Base-by-base conservation (phyloP, 148 eudicot genomes). In the Heliosperma pusillum region DNA sequence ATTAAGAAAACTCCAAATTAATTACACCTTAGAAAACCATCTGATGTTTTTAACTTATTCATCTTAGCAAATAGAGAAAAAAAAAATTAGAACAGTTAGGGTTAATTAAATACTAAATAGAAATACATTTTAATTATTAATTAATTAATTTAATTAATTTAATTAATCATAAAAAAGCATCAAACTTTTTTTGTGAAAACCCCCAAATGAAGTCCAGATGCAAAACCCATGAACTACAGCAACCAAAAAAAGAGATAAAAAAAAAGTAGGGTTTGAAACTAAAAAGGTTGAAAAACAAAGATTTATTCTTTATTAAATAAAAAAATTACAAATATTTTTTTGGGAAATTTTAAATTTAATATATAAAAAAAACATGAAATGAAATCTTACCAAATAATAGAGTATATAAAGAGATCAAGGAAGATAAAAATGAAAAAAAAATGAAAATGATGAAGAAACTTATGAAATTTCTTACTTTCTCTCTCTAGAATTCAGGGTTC, bases 381-480 rank as follows among this genome's bases (percentile, higher is more conserved):
- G 19, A 40, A 59, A 67, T 33, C 82, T 76, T 76, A 76, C 79
- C 73, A 30, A 72, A 42, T 13, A 13, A 40, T n/a, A n/a, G n/a
- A n/a, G n/a, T n/a, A n/a, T n/a, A 71, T 44, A 66, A 66, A 20
- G 33, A 75, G 82, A 70, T 80, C 78, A 74, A 80, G 55, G 13
- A n/a, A 72, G 42, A 66, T 69, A n/a, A 53, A 4, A 7, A 21
- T 61, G 40, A 61, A 22, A 30, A 50, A 16, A n/a, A n/a, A n/a
- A n/a, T n/a, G n/a, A n/a, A n/a, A n/a, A n/a, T n/a, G n/a, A n/a
- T n/a, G n/a, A n/a, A n/a, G n/a, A n/a, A n/a, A n/a, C n/a, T n/a
- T n/a, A 22, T 6, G n/a, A 65, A 66, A 20, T 26, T 13, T 13
- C n/a, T 63, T 9, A 40, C 69, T 74, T 53, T 80, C 47, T 73